These are phyloP conservation scores for Mollisiaceae sp. DNA, from an alignment of 2,329 filamentous ascomycete species.

Conservation along the genomic window DNA sequence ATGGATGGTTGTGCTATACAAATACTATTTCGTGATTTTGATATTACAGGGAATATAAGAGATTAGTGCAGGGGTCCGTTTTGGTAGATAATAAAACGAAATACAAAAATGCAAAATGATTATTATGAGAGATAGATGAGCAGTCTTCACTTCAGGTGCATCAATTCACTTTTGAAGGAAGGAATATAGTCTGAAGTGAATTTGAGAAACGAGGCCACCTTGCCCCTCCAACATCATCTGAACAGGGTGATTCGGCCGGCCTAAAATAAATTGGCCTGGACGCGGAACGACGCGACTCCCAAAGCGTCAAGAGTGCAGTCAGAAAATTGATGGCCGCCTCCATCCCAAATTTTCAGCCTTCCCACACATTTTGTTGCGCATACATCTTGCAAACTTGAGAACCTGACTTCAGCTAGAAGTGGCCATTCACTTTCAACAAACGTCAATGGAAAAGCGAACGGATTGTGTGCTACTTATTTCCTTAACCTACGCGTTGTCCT, in stretches of 20 bases:
- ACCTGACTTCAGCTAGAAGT: not conserved
- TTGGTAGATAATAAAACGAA: too few relatives aligned
- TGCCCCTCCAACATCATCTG: not conserved
- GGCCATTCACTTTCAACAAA: not conserved
- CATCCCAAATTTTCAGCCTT: not conserved
- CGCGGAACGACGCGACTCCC: constrained; percentile 8
- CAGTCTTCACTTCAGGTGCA: too few relatives aligned
- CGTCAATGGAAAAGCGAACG: constrained; percentile 18
- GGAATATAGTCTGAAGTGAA: not conserved
- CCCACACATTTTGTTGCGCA: not conserved
- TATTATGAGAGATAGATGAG: too few relatives aligned
- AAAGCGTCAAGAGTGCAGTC: constrained; percentile 5
- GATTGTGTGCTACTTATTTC: not conserved
- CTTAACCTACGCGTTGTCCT: constrained; percentile 5
- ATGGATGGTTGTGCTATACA: too few relatives aligned
- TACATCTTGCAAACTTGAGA: not conserved
- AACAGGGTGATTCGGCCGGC: not conserved
- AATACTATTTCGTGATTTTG: too few relatives aligned
- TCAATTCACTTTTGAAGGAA: too few relatives aligned
- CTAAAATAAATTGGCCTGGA: not conserved
- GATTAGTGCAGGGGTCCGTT: too few relatives aligned
- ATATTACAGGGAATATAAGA: too few relatives aligned
- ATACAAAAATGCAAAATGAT: too few relatives aligned
- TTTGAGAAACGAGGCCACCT: not conserved
- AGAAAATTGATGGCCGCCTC: not conserved